phyloP scores from a whole-genome alignment of 139 green algal species.

The Tetraselmis chui region DNA sequence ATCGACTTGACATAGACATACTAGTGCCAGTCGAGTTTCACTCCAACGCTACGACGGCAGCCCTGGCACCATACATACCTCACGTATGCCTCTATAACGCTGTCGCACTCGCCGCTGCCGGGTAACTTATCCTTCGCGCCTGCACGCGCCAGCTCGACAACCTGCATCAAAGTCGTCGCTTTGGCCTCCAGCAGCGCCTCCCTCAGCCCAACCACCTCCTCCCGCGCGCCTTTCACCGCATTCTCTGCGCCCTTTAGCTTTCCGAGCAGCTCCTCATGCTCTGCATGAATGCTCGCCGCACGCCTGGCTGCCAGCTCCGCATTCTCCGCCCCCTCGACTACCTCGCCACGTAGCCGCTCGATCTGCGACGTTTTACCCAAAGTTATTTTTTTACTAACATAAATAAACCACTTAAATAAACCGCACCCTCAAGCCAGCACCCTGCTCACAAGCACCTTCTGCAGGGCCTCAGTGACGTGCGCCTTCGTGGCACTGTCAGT shows the following conservation, averaged over 20 bases:
- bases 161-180: background rate
- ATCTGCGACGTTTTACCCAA: too few relatives aligned
- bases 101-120: background rate
- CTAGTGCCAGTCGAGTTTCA: too few relatives aligned
- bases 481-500: background rate
- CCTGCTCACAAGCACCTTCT: too few relatives aligned
- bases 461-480: background rate
- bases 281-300: background rate
- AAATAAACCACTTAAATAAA: too few relatives aligned
- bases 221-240: background rate
- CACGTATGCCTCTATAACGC: background rate
- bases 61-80: too few relatives aligned
- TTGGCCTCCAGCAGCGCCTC: background rate
- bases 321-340: background rate
- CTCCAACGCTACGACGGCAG: too few relatives aligned
- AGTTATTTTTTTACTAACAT: too few relatives aligned
- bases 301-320: background rate
- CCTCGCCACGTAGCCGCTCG: background rate
- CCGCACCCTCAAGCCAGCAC: too few relatives aligned
- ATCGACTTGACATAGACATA: too few relatives aligned
- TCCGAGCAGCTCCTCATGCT: background rate
- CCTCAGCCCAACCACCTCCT: background rate
- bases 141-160: background rate
- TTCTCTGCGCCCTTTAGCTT: background rate
- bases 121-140: background rate